Conservation (phyloP, 139 green algal species). For the Auxenochlorella pyrenoidosa region DNA sequence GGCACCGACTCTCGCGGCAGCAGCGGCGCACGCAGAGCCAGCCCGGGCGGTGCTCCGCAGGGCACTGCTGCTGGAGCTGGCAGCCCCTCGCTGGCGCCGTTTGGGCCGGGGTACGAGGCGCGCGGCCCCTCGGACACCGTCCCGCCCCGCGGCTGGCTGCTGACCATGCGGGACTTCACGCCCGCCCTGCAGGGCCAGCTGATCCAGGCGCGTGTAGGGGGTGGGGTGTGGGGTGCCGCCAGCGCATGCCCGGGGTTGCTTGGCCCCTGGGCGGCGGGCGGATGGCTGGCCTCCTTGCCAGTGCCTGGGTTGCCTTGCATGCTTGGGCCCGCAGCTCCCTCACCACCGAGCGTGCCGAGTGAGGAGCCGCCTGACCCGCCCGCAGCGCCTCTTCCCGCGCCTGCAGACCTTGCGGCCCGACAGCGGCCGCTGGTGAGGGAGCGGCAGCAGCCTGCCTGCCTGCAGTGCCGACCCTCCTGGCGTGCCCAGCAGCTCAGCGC, state of each 20-base stretch:
- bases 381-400: background rate
- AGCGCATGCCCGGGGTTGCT: background rate
- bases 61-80: background rate
- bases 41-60: background rate
- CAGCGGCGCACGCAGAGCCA: background rate
- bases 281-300: too few relatives aligned
- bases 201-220: constrained; percentile 34
- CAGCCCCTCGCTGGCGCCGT: background rate
- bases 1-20: background rate
- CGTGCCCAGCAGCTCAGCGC: too few relatives aligned
- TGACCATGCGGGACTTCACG: constrained; percentile 42
- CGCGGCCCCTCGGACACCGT: constrained; percentile 1
- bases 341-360: background rate
- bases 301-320: too few relatives aligned
- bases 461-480: too few relatives aligned
- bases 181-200: constrained; percentile 32
- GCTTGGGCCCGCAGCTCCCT: background rate
- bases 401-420: constrained; percentile 41
- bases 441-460: too few relatives aligned
- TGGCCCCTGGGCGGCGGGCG: background rate
- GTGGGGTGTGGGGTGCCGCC: background rate
- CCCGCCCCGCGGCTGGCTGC: constrained; percentile 18
- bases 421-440: constrained; percentile 38
- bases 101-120: background rate
- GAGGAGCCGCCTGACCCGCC: background rate